Evolutionary conservation across 148 eudicot species (phyloP), one percentile per base, ranked within the genome.

Genomic region (Cornus suecica): DNA sequence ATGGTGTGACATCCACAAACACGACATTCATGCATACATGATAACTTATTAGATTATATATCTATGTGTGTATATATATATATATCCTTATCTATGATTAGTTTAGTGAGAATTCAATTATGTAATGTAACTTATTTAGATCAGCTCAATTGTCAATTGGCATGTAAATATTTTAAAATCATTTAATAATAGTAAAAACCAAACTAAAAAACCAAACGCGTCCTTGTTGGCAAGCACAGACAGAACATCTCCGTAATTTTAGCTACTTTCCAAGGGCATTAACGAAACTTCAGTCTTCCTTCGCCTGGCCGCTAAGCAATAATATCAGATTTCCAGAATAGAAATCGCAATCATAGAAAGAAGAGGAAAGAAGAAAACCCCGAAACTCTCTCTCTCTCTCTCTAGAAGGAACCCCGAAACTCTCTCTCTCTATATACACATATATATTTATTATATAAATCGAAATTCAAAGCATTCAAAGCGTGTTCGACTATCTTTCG

Each of bases 181-280:
- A 32, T n/a, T n/a, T 32, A 32, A 1, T 32, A 32, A 48, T 16
- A 48, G 20, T 14, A 11, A 4, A 48, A 13, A 18, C 54, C 15
- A 48, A 48, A 48, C 54, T 3, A 48, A 18, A 48, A 18, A 48
- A 48, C 13, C 54, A 48, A 48, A 13, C 54, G 54, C 54, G 13
- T 48, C 54, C 20, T 48, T 48, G 20, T 48, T 48, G 54, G 20
- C 20, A 48, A 48, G 20, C 2, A 48, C 54, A 58, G 62, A 25
- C 23, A 58, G 25, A 22, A n/a, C n/a, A 1, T 18, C 72, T 41
- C 76, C 75, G 83, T 61, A 60, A 76, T 58, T 79, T 77, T 73
- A 56, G 81, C 68, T 62, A 70, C n/a, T 41, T 24, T 10, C 14
- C 32, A 51, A 74, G 90, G 90, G 78, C 68, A 79, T 15, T 71